A percentile compares a stretch with the other conserved stretches of the same genome.
These are phyloP conservation scores for Astragalus membranaceus DNA, from an alignment of 306 rosid genomes.

Conservation along the genomic window DNA sequence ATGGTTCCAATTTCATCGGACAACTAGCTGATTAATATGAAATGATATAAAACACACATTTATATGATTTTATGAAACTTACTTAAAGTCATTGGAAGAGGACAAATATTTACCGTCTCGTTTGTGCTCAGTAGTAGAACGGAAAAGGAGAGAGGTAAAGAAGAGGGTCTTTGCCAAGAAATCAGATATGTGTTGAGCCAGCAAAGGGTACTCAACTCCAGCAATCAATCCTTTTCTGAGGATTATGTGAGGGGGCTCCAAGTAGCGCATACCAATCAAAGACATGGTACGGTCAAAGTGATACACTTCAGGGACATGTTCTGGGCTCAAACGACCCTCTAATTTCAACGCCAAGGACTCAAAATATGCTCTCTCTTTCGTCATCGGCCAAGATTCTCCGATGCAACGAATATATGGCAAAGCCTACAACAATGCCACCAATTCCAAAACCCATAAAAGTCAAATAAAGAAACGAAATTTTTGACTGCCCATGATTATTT, in stretches of 20 bases:
- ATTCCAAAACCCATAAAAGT: neutral
- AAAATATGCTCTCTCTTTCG: conserved; percentile 84
- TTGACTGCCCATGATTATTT: conserved; percentile 12
- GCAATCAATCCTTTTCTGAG: conserved; percentile 83
- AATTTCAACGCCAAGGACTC: conserved; percentile 56
- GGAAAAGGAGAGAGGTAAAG: conserved; percentile 64
- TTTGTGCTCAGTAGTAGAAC: conserved; percentile 69
- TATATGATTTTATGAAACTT: no score
- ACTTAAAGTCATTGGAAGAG: no score
- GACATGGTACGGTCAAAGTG: no score
- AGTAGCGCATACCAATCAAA: conserved; percentile 74
- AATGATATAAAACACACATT: no score
- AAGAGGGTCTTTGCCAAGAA: conserved; percentile 76
- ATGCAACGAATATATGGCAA: conserved; percentile 71
- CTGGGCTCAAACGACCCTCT: conserved; percentile 37
- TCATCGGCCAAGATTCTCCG: conserved; percentile 95
- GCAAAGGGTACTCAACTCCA: conserved; percentile 63
- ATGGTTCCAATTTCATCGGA: no score
- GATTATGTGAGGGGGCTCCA: conserved; percentile 87
- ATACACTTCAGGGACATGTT: no score
- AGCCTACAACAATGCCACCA: conserved; percentile 42
- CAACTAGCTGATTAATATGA: no score
- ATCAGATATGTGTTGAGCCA: conserved; percentile 67
- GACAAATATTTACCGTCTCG: conserved; percentile 38
- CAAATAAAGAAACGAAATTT: neutral